Conservation (phyloP, 2,329 filamentous ascomycete species). For the Alternaria ventricosa region DNA sequence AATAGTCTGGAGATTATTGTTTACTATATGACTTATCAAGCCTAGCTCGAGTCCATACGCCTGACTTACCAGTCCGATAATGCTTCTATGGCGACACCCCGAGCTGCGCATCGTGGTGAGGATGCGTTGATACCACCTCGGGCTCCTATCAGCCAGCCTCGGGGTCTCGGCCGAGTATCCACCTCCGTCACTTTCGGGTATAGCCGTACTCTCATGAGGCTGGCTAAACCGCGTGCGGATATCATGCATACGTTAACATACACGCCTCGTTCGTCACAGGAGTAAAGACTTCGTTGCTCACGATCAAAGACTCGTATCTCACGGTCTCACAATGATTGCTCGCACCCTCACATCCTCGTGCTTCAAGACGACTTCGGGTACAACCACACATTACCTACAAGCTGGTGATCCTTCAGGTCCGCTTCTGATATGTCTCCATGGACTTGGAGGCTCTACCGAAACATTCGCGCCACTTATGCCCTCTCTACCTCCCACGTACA, state of each 20-base stretch:
- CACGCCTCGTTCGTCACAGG: background rate
- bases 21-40: background rate
- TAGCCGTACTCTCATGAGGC: background rate
- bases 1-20: background rate
- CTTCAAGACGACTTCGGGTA: background rate
- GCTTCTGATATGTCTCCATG: background rate
- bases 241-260: background rate
- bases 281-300: background rate
- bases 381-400: background rate
- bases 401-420: background rate
- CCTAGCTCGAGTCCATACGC: background rate
- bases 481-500: background rate
- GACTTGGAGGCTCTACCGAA: background rate
- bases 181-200: background rate
- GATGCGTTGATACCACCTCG: background rate
- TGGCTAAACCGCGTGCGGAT: background rate
- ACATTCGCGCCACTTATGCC: background rate
- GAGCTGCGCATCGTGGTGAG: background rate
- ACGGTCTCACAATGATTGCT: background rate
- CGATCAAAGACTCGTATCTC: background rate
- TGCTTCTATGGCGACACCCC: background rate
- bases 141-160: background rate
- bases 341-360: background rate
- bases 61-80: fast-evolving
- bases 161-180: background rate